Evolutionary conservation across 73 alveolate genomes (phyloP), one percentile per base, ranked within the genome.

Genomic region (Stentor coeruleus): DNA sequence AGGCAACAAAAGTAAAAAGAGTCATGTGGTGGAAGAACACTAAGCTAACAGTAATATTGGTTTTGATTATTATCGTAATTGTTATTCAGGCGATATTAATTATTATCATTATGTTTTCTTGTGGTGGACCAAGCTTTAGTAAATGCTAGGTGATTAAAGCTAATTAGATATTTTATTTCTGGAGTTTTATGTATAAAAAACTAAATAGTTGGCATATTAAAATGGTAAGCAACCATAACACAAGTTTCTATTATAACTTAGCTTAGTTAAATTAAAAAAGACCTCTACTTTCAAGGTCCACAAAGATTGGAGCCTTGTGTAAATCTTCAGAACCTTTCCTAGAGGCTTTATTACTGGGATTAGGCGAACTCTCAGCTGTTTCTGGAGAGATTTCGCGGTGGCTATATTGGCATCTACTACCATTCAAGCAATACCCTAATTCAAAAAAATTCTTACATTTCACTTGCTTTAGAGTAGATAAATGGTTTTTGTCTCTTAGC

Each of bases 401-500:
- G 66, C n/a, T n/a, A n/a, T 11, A 49, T 20, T 49, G 66, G 66
- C 66, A 49, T 49, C 66, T 49, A 20, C 20, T 6, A 2, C 79
- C 79, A 20, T 28, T 28, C n/a, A 66, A 31, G 33, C 79, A 66
- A 31, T 66, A 66, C 79, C 79, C 79, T 1, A 66, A 31, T 33
- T 66, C 79, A 66, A 66, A 66, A 66, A 20, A 66, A 20, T 33
- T 20, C 79, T 66, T 66, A 40, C 79, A 66, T 0, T 20, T 31
- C 37, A 20, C 37, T 20, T 20, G 37, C 33, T 0, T 20, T 2
- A 20, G 11, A 31, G 33, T 33, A 26, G 79, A 15, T 20, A 33
- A 31, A n/a, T n/a, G n/a, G n/a, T 20, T 15, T 40, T 66, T 66
- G 37, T 20, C 33, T 72, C 91, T 90, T 77, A 94, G 72, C 72